Conservation (phyloP, 352 stramenopile species). For the Pseudoperonospora humuli region DNA sequence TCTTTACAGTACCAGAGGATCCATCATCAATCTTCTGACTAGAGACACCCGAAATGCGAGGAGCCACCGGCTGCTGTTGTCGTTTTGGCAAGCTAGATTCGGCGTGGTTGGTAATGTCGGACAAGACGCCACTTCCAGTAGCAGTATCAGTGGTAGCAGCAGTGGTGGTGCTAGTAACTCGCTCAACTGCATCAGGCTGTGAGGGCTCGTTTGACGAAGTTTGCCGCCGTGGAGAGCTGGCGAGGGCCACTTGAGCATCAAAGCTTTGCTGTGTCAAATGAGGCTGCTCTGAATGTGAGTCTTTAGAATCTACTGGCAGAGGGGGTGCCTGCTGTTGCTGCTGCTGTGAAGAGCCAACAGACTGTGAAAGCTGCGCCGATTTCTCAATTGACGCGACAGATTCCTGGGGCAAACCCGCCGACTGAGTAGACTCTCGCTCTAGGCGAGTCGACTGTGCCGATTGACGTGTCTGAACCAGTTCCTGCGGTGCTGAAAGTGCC, state of each 20-base stretch:
- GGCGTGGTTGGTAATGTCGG: constrained; percentile 65
- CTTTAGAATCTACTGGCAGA: constrained; percentile 9
- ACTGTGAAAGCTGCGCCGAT: neutral
- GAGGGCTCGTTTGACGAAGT: too few relatives aligned
- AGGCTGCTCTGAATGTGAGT: constrained; percentile 1
- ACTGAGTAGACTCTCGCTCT: constrained; percentile 8
- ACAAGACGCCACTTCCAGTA: constrained; percentile 21
- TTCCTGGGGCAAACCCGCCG: neutral
- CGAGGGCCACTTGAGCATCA: too few relatives aligned
- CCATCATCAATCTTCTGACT: neutral
- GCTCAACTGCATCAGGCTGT: too few relatives aligned
- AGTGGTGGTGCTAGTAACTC: too few relatives aligned
- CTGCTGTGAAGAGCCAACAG: neutral
- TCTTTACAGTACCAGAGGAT: constrained; percentile 14
- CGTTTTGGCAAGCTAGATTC: constrained; percentile 7
- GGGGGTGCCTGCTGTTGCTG: constrained; percentile 1
- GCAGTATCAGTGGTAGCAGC: too few relatives aligned
- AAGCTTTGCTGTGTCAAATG: too few relatives aligned
- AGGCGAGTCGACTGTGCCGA: constrained; percentile 2
- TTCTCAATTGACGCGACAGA: too few relatives aligned
- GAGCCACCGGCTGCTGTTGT: constrained; percentile 9
- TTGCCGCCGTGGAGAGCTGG: too few relatives aligned
- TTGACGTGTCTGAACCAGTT: constrained; percentile 8
- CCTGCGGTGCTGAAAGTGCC: constrained; percentile 21
- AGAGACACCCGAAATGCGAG: constrained; percentile 1